Evolutionary conservation across 1,139 yeast species (phyloP), one percentile per base, ranked within the genome.

Genomic region (Sugiyamaella xylanicola): DNA sequence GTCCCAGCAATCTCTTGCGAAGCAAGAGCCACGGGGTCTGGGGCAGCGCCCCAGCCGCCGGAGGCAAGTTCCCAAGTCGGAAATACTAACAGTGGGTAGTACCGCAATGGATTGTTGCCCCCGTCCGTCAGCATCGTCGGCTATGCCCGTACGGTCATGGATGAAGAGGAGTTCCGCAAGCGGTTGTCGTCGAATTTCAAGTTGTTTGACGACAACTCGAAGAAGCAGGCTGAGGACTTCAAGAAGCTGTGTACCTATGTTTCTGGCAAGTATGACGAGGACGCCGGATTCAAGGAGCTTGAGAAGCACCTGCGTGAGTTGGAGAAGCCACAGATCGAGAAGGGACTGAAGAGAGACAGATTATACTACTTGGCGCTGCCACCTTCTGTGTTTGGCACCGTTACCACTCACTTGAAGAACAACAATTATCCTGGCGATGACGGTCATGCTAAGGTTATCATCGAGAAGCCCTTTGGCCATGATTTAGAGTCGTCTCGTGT

Each of bases 381-480:
- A 29, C 99, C 99, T 25, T 84, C 93, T 11, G 95, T 87, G 41
- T 93, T 95, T 75, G 85, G 87, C 53, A 74, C 79, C 42, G 98
- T 92, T 48, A 91, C 95, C 56, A 74, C 77, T 55, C 82, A 87
- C 60, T 77, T 93, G 70, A 90, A 87, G 75, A 76, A 82, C 63
- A 72, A 81, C 67, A 83, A 83, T 61, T 87, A 91, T 72, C 87
- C 90, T 50, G 63, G 63, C 11, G 66, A 73, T 63, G 76, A 80
- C 54, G 97, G 96, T 54, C 72, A 79, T 56, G 84, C 91, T 40
- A 83, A 97, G 70, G 77, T 95, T 64, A 89, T 93, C 68, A 89
- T 93, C 57, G 99, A 93, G 76, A 93, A 93, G 77, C 99, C 99
- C 37, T 95, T 93, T 72, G 99, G 99, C 61, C 95, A 84, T 70